Evolutionary conservation across 306 rosid species (phyloP), one percentile per base, ranked within the genome.

Genomic region (Dryas octopetala): DNA sequence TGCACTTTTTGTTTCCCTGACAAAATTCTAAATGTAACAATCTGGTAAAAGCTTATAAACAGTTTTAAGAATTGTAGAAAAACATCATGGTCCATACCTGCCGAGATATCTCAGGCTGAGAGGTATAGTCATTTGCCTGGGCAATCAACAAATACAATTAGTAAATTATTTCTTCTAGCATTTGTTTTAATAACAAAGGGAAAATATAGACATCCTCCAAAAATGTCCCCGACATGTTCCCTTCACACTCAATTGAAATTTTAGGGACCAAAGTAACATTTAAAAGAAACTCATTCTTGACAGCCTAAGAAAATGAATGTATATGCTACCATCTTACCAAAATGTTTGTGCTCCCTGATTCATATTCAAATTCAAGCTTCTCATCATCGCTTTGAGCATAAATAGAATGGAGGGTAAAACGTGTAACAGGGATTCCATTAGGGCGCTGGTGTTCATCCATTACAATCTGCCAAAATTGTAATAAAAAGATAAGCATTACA

Each of bases 321-420:
- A 23, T 45, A 45, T 16, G 50, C 70, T 54, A 70, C 32, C 17
- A 69, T 76, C 88, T 80, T 84, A 94, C 98, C 98, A 94, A 77
- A 74, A 94, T 94, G 74, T 86, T 91, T 73, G 97, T 91, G 79
- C 87, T 91, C 76, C 96, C 98, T 15, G 97, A 91, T 86, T 94
- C 98, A 70, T 94, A 94, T 78, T 94, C 98, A 84, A 94, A 94
- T 84, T 90, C 97, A 79, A 94, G 97, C 83, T 91, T 91, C 88
- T 94, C 98, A 1, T 90, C 95, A 57, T 94, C 96, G 62, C 88
- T 87, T 86, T 91, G 96, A 15, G 98, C 93, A 85, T 90, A 94
- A 67, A 94, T 90, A 76, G 97, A 94, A 69, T 88, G 98, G 71
- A 94, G 91, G 58, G 89, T 90, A 85, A 94, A 91, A 65, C 85